These are phyloP conservation scores for Lactuca sativa DNA, from an alignment of 129 eudicot genomes.

Conservation along the genomic window DNA sequence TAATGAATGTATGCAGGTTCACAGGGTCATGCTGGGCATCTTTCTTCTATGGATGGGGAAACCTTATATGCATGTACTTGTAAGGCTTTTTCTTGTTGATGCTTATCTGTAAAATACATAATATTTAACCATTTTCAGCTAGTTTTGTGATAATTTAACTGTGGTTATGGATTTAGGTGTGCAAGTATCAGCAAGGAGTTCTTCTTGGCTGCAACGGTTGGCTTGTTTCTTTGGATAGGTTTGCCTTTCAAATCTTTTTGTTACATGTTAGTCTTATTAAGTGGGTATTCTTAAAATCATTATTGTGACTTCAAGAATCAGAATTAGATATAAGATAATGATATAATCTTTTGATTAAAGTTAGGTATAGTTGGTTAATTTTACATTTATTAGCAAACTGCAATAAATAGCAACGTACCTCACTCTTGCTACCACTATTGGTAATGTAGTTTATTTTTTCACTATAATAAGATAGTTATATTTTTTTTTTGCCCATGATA, in stretches of 20 bases:
- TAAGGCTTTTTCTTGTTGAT: slow-evolving; percentile 31
- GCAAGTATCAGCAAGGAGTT: slow-evolving; percentile 80
- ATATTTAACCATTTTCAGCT: slow-evolving; percentile 11
- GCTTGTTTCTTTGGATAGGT: slow-evolving; percentile 81
- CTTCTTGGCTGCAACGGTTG: slow-evolving; percentile 74
- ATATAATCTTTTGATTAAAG: slow-evolving; percentile 3
- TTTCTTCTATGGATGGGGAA: slow-evolving; percentile 88
- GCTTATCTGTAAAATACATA: slow-evolving; percentile 9
- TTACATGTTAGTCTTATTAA: slow-evolving; percentile 5
- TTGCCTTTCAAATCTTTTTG: slow-evolving; percentile 22
- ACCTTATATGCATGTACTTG: slow-evolving; percentile 79
- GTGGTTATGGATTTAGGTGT: slow-evolving; percentile 52
- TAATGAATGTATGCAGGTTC: slow-evolving; percentile 55
- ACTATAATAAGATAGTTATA: too few relatives aligned
- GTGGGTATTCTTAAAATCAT: background rate
- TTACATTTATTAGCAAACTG: background rate
- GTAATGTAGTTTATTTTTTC: background rate
- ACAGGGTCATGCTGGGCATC: slow-evolving; percentile 82
- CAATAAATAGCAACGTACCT: too few relatives aligned
- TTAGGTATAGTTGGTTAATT: background rate
- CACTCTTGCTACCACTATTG: too few relatives aligned
- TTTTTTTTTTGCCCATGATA: too few relatives aligned
- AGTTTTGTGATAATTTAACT: background rate
- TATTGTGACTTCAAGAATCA: background rate
- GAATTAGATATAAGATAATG: too few relatives aligned